These are phyloP conservation scores for Arabis alpina DNA, from an alignment of 345 rosid species.

Conservation along the genomic window DNA sequence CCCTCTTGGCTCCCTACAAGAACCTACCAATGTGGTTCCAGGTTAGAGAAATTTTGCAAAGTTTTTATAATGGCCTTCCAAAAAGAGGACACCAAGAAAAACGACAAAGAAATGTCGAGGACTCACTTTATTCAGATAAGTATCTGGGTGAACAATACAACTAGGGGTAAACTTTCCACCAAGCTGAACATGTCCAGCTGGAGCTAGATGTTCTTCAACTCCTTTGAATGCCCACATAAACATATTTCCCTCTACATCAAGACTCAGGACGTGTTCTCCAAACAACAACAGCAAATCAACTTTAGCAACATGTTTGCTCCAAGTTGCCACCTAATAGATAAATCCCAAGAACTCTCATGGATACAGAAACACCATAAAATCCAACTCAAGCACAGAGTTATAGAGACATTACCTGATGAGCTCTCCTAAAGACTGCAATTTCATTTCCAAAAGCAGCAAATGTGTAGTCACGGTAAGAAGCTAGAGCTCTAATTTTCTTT, in stretches of 20 bases:
- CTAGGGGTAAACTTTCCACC: slow-evolving; percentile 66
- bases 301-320: slow-evolving; percentile 83
- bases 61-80: background rate
- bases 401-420: slow-evolving; percentile 64
- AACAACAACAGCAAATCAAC: slow-evolving; percentile 72
- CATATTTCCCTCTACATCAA: slow-evolving; percentile 73
- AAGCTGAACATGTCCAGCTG: slow-evolving; percentile 66
- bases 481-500: slow-evolving; percentile 84
- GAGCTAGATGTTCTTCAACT: slow-evolving; percentile 58
- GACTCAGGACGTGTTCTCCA: slow-evolving; percentile 83
- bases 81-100: background rate
- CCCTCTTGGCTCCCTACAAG: slow-evolving; percentile 90
- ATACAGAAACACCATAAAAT: background rate
- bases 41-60: slow-evolving; percentile 9
- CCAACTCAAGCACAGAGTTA: background rate
- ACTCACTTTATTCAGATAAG: slow-evolving; percentile 86
- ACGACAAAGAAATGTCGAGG: background rate
- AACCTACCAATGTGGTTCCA: slow-evolving; percentile 54
- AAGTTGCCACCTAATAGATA: slow-evolving; percentile 69
- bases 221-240: slow-evolving; percentile 87
- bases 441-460: slow-evolving; percentile 77
- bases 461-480: slow-evolving; percentile 83
- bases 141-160: slow-evolving; percentile 90
- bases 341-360: slow-evolving; percentile 18
- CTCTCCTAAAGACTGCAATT: slow-evolving; percentile 80